Conservation (phyloP, 805 yeast genomes). For the Torulaspora delbrueckii region DNA sequence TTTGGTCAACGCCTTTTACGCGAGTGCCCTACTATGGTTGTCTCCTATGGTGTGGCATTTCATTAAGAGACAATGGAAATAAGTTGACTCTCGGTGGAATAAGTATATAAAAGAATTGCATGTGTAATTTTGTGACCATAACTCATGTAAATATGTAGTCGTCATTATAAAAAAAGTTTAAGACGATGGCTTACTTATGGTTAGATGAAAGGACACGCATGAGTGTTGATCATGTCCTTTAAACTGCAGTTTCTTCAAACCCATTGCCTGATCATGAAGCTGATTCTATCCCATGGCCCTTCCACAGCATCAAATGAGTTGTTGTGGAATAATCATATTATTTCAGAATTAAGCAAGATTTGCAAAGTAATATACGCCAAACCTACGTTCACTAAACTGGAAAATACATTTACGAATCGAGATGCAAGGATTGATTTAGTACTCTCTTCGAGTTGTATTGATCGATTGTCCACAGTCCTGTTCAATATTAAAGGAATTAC, state of each 20-base stretch:
- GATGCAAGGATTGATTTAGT: slow-evolving; percentile 17
- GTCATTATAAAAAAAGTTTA: background rate
- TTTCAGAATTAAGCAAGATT: slow-evolving; percentile 13
- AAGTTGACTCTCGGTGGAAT: background rate
- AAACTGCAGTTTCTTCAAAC: slow-evolving; percentile 6
- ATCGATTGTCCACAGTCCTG: slow-evolving; percentile 11
- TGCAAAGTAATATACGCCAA: slow-evolving; percentile 20
- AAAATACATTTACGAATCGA: slow-evolving; percentile 8
- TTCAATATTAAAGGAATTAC: slow-evolving; percentile 18
- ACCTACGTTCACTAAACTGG: slow-evolving; percentile 12
- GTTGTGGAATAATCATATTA: slow-evolving; percentile 7
- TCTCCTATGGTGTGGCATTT: slow-evolving; percentile 35
- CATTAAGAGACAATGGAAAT: slow-evolving; percentile 35
- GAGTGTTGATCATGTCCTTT: slow-evolving; percentile 1
- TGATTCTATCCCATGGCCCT: slow-evolving; percentile 11
- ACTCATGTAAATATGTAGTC: slow-evolving; percentile 8
- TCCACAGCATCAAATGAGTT: slow-evolving; percentile 14
- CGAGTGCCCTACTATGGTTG: slow-evolving; percentile 60
- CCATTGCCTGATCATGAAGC: slow-evolving; percentile 16
- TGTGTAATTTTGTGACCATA: slow-evolving; percentile 8
- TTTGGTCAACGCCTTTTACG: slow-evolving; percentile 52
- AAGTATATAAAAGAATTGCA: slow-evolving; percentile 3
- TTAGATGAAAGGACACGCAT: background rate
- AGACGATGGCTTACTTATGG: background rate
- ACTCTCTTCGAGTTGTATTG: slow-evolving; percentile 10